A percentile compares a stretch with the other conserved stretches of the same genome.
Evolutionary conservation across 2,329 filamentous ascomycete species (phyloP).

Genomic region (Fusarium sp.): DNA sequence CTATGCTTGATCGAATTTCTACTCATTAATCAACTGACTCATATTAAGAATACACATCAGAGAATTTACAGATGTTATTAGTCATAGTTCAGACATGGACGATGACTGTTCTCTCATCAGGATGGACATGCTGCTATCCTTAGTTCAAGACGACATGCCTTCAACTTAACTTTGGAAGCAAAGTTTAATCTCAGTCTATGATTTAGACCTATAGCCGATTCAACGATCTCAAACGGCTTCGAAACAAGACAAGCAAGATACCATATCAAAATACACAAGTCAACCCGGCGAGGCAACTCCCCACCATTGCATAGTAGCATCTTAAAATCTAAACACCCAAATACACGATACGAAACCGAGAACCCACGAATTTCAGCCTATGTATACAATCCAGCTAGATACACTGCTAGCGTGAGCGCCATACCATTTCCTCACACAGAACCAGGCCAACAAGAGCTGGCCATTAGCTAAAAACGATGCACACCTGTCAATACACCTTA

Average conservation of each 20-base stretch:
- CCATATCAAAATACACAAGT: constrained; percentile 3
- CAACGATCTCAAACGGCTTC: background rate
- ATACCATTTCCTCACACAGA: constrained; percentile 15
- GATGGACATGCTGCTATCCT: background rate
- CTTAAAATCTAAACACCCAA: constrained; percentile 38
- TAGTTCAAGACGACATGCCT: too few relatives aligned
- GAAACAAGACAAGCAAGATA: background rate
- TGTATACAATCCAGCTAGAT: constrained; percentile 47
- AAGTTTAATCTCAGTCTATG: too few relatives aligned
- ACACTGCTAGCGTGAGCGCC: constrained; percentile 48
- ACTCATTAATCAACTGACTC: too few relatives aligned
- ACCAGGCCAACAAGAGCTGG: background rate
- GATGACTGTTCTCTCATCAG: background rate
- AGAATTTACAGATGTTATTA: too few relatives aligned
- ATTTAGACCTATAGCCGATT: too few relatives aligned
- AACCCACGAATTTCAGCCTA: constrained; percentile 30
- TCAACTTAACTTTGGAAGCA: too few relatives aligned
- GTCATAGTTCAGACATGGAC: background rate
- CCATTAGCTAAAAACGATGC: constrained; percentile 9
- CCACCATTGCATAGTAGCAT: constrained; percentile 19
- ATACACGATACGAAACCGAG: constrained; percentile 35
- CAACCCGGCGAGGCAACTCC: background rate
- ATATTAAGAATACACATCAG: too few relatives aligned
- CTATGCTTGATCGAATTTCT: too few relatives aligned
- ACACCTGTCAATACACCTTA: constrained; percentile 57